Conservation (phyloP, 2,329 filamentous ascomycete species). For the Exophiala sideris region DNA sequence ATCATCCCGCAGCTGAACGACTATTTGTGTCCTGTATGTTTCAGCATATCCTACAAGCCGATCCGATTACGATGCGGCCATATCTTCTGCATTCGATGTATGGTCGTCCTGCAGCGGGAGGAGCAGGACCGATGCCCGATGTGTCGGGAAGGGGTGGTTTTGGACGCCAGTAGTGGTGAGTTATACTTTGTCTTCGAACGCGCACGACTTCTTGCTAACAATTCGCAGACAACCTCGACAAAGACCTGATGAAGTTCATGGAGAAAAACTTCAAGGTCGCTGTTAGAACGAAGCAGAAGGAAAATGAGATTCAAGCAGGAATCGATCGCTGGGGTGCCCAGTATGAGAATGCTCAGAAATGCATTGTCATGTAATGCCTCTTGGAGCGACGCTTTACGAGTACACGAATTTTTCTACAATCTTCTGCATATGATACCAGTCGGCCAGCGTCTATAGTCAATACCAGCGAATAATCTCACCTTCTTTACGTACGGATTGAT, state of each 20-base stretch:
- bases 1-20: constrained; percentile 80
- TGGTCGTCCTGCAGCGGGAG: constrained; percentile 73
- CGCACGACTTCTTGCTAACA: constrained; percentile 4
- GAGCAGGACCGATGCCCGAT: constrained; percentile 69
- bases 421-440: no score
- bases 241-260: constrained; percentile 64
- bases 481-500: no score
- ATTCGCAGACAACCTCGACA: constrained; percentile 63
- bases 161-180: constrained; percentile 65
- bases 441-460: neutral
- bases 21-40: constrained; percentile 78
- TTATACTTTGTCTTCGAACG: constrained; percentile 5
- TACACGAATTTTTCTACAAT: neutral
- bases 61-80: constrained; percentile 73
- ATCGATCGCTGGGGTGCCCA: constrained; percentile 67
- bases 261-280: constrained; percentile 73
- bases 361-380: constrained; percentile 28
- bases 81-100: constrained; percentile 78
- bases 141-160: constrained; percentile 68
- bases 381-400: neutral
- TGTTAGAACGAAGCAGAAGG: constrained; percentile 62
- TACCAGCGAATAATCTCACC: neutral
- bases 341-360: constrained; percentile 50
- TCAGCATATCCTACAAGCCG: constrained; percentile 74
- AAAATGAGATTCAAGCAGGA: constrained; percentile 73